These are phyloP conservation scores for Dalbergia cultrata DNA, from an alignment of 306 rosid genomes.

Conservation along the genomic window DNA sequence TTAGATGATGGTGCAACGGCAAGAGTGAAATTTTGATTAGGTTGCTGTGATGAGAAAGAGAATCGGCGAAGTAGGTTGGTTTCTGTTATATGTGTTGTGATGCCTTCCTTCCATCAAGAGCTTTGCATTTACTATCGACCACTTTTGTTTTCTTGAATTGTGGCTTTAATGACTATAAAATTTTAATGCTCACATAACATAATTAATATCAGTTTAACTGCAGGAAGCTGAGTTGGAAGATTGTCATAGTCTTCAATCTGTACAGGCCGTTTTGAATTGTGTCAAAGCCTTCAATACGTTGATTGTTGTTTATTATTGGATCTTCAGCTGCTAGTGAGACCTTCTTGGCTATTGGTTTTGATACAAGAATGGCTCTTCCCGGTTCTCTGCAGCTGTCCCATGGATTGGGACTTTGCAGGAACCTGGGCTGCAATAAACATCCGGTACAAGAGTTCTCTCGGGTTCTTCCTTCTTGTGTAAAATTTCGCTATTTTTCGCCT, in stretches of 20 bases:
- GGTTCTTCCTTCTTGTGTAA: constrained; percentile 15
- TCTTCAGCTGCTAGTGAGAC: constrained; percentile 47
- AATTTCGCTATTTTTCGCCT: background rate
- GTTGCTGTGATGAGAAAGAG: constrained; percentile 9
- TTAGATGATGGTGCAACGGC: constrained; percentile 1
- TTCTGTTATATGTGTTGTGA: constrained; percentile 26
- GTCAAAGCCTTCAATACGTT: constrained; percentile 40
- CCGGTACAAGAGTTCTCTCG: constrained; percentile 53
- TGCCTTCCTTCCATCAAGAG: constrained; percentile 7
- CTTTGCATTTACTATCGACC: background rate
- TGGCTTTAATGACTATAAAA: constrained; percentile 14
- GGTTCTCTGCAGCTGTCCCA: constrained; percentile 86
- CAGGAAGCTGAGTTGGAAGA: constrained; percentile 50
- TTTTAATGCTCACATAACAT: constrained; percentile 37
- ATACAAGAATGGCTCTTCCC: constrained; percentile 72
- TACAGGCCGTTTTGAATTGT: constrained; percentile 28
- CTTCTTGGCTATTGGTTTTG: constrained; percentile 43
- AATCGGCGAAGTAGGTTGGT: constrained; percentile 12
- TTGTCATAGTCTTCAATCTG: constrained; percentile 42
- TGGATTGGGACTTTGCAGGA: constrained; percentile 77
- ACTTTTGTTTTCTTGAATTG: background rate
- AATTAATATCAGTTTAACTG: constrained; percentile 36
- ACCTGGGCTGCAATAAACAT: constrained; percentile 58
- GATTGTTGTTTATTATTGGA: constrained; percentile 1
- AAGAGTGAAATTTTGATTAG: background rate